Evolutionary conservation across 176 grass and related monocot genomes (phyloP).

Genomic region (Oryza officinalis): DNA sequence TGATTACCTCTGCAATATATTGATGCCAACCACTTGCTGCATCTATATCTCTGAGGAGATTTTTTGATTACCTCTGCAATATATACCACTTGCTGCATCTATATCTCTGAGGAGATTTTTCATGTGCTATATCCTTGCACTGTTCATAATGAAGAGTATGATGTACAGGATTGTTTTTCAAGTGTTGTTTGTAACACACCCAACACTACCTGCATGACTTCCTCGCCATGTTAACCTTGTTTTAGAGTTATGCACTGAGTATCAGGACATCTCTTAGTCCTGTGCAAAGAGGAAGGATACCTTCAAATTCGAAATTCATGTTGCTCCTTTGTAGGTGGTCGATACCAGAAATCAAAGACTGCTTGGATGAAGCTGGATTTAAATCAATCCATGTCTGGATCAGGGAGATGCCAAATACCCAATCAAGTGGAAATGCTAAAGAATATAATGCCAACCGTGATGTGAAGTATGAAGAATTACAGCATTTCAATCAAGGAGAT

Average conservation of each 20-base stretch:
- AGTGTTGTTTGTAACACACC: neutral
- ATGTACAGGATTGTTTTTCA: neutral
- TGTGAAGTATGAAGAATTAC: constrained; percentile 75
- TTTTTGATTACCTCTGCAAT: constrained; percentile 6
- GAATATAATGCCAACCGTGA: constrained; percentile 67
- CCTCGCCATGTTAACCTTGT: neutral
- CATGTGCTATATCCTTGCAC: neutral
- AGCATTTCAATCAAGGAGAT: constrained; percentile 72
- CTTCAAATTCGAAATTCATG: neutral
- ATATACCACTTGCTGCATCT: neutral
- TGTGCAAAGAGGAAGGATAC: neutral
- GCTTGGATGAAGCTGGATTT: constrained; percentile 90
- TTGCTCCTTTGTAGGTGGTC: constrained; percentile 64
- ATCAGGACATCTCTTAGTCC: neutral
- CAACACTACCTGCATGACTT: neutral
- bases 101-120: neutral
- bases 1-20: neutral
- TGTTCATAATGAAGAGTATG: neutral
- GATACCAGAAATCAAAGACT: constrained; percentile 89
- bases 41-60: neutral
- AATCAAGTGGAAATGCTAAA: constrained; percentile 52
- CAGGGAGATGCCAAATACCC: constrained; percentile 79
- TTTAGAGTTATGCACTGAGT: constrained; percentile 10
- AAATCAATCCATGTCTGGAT: constrained; percentile 69
- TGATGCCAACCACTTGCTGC: neutral